These are phyloP conservation scores for Gastrolobium villosum DNA, from an alignment of 306 rosid species.

Conservation along the genomic window DNA sequence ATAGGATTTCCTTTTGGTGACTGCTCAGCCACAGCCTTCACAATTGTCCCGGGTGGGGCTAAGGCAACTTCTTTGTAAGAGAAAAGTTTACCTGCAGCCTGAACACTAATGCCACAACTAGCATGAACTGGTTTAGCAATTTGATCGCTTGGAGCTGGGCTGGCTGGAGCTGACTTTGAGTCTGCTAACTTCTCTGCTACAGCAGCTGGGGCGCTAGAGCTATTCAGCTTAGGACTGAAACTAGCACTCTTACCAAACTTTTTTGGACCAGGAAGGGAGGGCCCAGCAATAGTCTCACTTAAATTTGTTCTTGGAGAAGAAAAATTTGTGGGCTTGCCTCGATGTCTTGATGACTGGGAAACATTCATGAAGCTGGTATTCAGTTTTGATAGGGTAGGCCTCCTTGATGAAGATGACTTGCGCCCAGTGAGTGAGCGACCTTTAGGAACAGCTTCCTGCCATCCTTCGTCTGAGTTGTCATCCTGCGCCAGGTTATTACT, in stretches of 20 bases:
- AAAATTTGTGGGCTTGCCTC: constrained; percentile 70
- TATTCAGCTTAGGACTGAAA: constrained; percentile 78
- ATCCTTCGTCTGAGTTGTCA: constrained; percentile 87
- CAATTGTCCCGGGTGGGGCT: constrained; percentile 98
- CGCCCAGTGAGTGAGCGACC: constrained; percentile 81
- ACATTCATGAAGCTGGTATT: constrained; percentile 79
- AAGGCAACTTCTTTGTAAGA: constrained; percentile 99
- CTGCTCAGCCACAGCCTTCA: constrained; percentile 88
- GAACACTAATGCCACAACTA: constrained; percentile 64
- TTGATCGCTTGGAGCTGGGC: constrained; percentile 70
- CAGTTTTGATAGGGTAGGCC: constrained; percentile 91
- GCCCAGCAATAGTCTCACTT: constrained; percentile 65
- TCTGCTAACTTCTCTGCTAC: constrained; percentile 64
- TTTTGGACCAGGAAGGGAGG: constrained; percentile 63
- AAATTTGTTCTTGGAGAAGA: constrained; percentile 66
- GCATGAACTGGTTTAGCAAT: constrained; percentile 62
- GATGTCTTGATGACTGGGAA: constrained; percentile 75
- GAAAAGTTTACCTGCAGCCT: constrained; percentile 82
- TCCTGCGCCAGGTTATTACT: constrained; percentile 61
- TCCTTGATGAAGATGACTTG: constrained; percentile 79
- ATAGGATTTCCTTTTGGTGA: constrained; percentile 62
- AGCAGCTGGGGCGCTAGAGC: constrained; percentile 50
- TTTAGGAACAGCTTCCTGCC: constrained; percentile 99
- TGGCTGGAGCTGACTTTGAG: constrained; percentile 80
- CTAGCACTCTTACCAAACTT: constrained; percentile 79